phyloP scores from a whole-genome alignment of 1,284 basidiomycete species.

The Sparassis latifolia region DNA sequence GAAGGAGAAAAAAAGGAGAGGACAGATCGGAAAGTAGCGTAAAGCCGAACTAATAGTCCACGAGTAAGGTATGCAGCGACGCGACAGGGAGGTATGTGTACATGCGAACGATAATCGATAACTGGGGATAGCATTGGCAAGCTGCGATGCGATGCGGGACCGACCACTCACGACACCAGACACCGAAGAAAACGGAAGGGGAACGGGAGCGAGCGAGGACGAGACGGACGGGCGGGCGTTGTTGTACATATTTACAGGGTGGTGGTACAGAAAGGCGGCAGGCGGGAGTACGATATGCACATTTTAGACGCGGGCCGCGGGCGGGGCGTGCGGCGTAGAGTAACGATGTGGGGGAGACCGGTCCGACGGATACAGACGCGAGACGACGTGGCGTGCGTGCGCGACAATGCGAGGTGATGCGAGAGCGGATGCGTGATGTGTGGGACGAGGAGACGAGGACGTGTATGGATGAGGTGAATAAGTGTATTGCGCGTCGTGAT shows the following conservation, averaged over 20 bases:
- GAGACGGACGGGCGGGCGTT: neutral
- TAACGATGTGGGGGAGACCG: neutral
- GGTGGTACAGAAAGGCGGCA: conserved; percentile 2
- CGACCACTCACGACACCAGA: no score
- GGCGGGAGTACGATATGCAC: neutral
- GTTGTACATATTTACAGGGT: conserved; percentile 5
- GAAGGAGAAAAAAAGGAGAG: no score
- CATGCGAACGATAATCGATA: no score
- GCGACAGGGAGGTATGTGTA: no score
- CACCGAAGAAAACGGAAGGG: neutral
- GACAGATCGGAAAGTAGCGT: no score
- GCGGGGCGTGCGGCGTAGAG: neutral
- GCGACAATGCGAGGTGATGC: neutral
- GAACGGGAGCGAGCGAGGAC: conserved; percentile 1
- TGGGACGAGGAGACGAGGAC: conserved; percentile 8
- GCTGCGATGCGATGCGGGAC: no score
- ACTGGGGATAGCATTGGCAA: no score
- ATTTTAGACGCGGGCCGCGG: neutral
- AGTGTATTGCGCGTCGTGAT: no score
- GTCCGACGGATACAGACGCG: neutral
- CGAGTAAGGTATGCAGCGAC: no score
- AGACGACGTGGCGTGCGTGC: neutral
- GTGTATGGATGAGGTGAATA: no score
- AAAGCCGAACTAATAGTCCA: no score
- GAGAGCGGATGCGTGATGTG: conserved; percentile 1